phyloP scores from a whole-genome alignment of 2,329 filamentous ascomycete genomes.

The Aspergillus ustus region DNA sequence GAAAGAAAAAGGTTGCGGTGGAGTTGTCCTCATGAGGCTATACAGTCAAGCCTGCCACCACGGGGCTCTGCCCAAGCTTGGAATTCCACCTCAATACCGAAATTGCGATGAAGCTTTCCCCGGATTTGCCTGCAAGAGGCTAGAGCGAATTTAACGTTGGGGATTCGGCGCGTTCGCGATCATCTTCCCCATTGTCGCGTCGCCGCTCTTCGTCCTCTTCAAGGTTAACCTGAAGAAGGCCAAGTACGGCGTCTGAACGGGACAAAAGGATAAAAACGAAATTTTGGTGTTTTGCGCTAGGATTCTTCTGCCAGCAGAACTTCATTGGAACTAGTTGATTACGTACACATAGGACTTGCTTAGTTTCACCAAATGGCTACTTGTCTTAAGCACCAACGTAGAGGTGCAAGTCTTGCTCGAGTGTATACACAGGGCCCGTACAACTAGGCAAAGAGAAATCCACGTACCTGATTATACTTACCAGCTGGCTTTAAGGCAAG shows the following conservation, averaged over 20 bases:
- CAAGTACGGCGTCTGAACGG: too few relatives aligned
- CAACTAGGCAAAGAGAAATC: background rate
- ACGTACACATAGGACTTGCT: slow-evolving; percentile 7
- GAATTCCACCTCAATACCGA: background rate
- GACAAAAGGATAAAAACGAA: too few relatives aligned
- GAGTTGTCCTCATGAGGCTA: background rate
- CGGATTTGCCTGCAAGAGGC: background rate
- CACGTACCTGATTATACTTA: background rate
- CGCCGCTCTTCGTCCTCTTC: too few relatives aligned
- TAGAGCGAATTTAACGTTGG: background rate
- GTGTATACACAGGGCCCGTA: slow-evolving; percentile 14
- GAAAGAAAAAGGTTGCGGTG: background rate
- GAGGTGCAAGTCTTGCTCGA: slow-evolving; percentile 18
- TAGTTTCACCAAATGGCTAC: slow-evolving; percentile 18
- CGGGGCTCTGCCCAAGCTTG: background rate
- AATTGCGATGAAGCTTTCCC: background rate
- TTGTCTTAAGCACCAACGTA: slow-evolving; percentile 14
- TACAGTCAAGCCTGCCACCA: background rate
- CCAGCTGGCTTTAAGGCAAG: background rate
- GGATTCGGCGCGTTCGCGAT: too few relatives aligned
- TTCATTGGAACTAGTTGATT: too few relatives aligned
- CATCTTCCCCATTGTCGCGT: too few relatives aligned
- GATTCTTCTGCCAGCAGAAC: background rate
- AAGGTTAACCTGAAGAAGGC: too few relatives aligned
- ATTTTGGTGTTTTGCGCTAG: too few relatives aligned